A percentile compares a stretch with the other conserved stretches of the same genome.
phyloP scores from a whole-genome alignment of 345 rosid species.

The Eutrema heterophyllum region DNA sequence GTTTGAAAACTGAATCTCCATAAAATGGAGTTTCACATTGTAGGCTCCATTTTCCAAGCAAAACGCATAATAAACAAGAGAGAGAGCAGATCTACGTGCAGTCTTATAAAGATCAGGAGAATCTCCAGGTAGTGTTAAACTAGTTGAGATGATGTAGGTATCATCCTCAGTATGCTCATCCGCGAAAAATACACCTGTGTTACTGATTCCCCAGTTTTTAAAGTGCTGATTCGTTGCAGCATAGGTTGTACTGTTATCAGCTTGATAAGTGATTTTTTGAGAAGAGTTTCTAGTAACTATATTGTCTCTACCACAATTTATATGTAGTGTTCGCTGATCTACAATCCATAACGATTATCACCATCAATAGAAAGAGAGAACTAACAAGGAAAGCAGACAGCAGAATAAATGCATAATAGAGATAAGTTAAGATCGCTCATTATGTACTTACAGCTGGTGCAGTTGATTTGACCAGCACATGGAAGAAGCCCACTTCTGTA shows the following conservation, averaged over 20 bases:
- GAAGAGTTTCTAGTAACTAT: not conserved
- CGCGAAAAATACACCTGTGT: conserved; percentile 14
- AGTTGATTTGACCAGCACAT: not conserved
- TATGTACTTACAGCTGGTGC: not conserved
- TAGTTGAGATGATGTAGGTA: not conserved
- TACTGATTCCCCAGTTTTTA: conserved; percentile 15
- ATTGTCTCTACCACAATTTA: conserved; percentile 18
- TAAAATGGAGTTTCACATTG: conserved; percentile 50
- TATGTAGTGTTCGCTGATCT: conserved; percentile 13
- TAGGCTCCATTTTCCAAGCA: conserved; percentile 56
- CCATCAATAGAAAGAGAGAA: not conserved
- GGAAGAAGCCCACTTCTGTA: conserved; percentile 19
- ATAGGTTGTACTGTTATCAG: not conserved
- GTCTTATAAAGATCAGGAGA: conserved; percentile 29
- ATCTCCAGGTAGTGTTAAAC: not conserved
- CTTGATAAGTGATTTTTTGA: not conserved
- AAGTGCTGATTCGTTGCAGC: not conserved
- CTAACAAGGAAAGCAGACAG: not conserved
- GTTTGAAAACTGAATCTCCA: conserved; percentile 49
- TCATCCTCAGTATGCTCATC: not conserved
- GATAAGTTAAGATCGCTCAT: not conserved
- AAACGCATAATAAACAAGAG: conserved; percentile 53
- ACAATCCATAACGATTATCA: not conserved
- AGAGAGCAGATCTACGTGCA: conserved; percentile 55
- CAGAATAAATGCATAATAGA: not conserved